These are phyloP conservation scores for Porphyrellus cyaneotinctus DNA, from an alignment of 768 basidiomycete species.

Conservation along the genomic window DNA sequence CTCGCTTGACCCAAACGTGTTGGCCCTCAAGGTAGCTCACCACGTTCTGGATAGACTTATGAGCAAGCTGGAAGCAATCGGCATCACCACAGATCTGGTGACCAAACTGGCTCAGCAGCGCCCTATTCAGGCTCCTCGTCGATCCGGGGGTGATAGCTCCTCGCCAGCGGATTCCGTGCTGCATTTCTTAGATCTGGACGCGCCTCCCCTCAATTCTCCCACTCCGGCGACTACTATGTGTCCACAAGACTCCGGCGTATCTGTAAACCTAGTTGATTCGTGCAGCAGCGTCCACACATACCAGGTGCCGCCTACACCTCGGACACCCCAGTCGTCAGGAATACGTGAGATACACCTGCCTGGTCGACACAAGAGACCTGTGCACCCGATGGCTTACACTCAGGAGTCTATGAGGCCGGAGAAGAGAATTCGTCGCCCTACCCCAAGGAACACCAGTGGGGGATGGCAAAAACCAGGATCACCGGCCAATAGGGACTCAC, in stretches of 20 bases:
- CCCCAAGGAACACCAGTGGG: not conserved
- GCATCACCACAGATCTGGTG: not conserved
- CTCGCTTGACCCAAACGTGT: not conserved
- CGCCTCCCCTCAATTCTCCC: not conserved
- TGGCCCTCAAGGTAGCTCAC: not conserved
- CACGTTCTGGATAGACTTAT: not conserved
- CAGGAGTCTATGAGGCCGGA: not conserved
- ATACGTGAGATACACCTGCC: not conserved
- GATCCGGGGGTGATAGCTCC: too few relatives aligned
- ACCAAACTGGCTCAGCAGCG: too few relatives aligned
- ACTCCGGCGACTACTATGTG: not conserved
- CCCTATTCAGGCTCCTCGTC: not conserved
- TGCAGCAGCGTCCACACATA: not conserved
- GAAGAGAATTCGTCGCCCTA: not conserved
- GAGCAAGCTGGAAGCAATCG: not conserved
- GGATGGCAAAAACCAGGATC: not conserved
- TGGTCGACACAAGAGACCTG: not conserved
- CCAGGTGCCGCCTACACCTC: not conserved
- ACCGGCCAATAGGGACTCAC: too few relatives aligned
- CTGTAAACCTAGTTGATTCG: not conserved
- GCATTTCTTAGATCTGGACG: not conserved
- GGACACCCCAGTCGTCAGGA: not conserved
- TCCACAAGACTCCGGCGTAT: not conserved
- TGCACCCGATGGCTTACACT: not conserved
- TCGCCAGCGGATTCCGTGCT: not conserved